Base-by-base conservation (phyloP, 2,329 filamentous ascomycete genomes). In the Calonectria leucothoes region DNA sequence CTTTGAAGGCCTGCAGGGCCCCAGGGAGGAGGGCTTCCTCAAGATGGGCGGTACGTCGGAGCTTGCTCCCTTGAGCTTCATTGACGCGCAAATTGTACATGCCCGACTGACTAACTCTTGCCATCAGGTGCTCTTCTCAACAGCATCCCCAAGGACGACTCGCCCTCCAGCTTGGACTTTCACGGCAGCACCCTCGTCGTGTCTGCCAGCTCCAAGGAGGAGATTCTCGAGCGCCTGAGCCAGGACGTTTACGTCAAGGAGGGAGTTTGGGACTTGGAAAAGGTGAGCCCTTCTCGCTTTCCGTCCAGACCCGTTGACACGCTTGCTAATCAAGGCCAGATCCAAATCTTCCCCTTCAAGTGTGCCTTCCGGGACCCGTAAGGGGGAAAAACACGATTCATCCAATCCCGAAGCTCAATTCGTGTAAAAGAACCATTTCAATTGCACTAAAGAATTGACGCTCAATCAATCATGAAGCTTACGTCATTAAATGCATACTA, bases 201-300 rank as follows among this genome's bases (percentile, higher is more conserved):
- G 48, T 83, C 90, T 35, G 95, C 94, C 10, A 89, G 91, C 74
- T 92, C 89, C 11, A 91, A 89, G 79, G 93, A 95, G 76, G 93
- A 95, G 82, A 91, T 94, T 2, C 82, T 93, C 49, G 89, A 93
- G 78, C 81, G 89, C 66, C 82, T 98, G 59, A 90, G 90, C 83
- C 88, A 90, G 63, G 95, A 98, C 85, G 86, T 95, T 12, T 98
- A 98, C 85, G 87, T 89, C 12, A 88, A 85, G 73, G 88, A 84
- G 52, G 94, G 92, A 0, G 95, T 97, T 11, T 98, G 95, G 95
- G 94, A 98, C 86, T 82, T 94, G 72, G 90, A 92, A 42, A 94
- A 94, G 79, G 91, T 91, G 74, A 80, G 82, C 7, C 15, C 20
- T 12, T 20, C n/a, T 39, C 27, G 6, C 25, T 17, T 42, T 33